These are phyloP conservation scores for Boletus pseudo-olivaceus DNA, from an alignment of 768 basidiomycete species.

Conservation along the genomic window DNA sequence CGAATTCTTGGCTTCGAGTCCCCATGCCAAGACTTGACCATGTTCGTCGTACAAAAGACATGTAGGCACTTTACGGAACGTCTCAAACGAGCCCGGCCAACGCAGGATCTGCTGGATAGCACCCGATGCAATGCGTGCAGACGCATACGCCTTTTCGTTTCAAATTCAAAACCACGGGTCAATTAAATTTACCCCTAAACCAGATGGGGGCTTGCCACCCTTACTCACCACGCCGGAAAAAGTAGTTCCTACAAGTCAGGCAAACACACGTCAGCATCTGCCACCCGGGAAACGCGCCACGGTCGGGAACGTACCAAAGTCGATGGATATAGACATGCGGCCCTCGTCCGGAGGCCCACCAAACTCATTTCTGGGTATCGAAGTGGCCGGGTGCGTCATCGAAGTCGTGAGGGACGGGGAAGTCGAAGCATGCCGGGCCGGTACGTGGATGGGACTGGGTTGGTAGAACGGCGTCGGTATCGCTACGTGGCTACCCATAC, in stretches of 20 bases:
- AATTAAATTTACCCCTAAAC: constrained; percentile 1
- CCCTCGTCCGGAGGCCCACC: constrained; percentile 52
- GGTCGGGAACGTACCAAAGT: constrained; percentile 56
- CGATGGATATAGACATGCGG: constrained; percentile 79
- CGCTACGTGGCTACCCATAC: too few relatives aligned
- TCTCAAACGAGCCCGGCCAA: constrained; percentile 86
- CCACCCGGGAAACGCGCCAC: background rate
- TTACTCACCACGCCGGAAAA: constrained; percentile 80
- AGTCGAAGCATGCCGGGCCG: constrained; percentile 15
- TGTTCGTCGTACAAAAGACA: constrained; percentile 77
- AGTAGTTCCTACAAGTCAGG: constrained; percentile 60
- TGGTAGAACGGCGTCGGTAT: constrained; percentile 22
- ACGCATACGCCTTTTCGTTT: constrained; percentile 68
- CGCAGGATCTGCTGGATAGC: constrained; percentile 78
- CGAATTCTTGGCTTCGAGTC: constrained; percentile 82
- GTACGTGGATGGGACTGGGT: constrained; percentile 27
- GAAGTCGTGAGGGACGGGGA: constrained; percentile 22
- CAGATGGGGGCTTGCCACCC: background rate
- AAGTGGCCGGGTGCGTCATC: background rate
- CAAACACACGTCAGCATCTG: background rate
- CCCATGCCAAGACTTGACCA: constrained; percentile 79
- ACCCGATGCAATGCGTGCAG: constrained; percentile 76
- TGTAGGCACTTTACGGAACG: constrained; percentile 83
- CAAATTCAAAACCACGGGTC: background rate
- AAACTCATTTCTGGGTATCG: constrained; percentile 17